Base-by-base conservation (phyloP, 192 early-diverging fungal species). In the Ramicandelaber brevisporus region DNA sequence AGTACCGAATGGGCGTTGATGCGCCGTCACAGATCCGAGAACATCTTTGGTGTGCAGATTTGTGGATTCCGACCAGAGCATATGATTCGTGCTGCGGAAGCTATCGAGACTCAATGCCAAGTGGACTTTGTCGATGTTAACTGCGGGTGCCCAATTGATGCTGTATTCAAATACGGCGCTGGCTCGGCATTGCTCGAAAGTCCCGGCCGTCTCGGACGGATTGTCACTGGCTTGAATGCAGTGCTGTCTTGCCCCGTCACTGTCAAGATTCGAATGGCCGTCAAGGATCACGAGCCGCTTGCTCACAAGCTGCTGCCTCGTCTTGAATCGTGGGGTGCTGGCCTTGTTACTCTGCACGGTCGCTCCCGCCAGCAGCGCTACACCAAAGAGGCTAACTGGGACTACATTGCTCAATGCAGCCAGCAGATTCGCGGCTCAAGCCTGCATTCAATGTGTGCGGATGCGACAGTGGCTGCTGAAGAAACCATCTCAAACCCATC, bases 111-210 rank as follows among this genome's bases (percentile, higher is more conserved):
- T 16, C 53, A 61, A 16, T 58, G 68, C 13, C 49, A 64, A 5
- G 67, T 90, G 9, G 88, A 97, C 44, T 97, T 97, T 50, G 62
- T 97, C 16, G 92, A 97, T 48, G 41, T 97, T 30, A 97, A 97
- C 51, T 55, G 84, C 65, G 92, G 92, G 0, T 97, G 92, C 48
- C 92, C 92, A 7, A 78, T 92, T 16, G 92, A 97, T 29, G 41
- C 73, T 11, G 66, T 92, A 16, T 79, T 53, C 34, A 70, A 70
- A 27, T 51, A 62, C 44, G 92, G 92, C 25, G 57, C 57, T 20
- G 92, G 92, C 21, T 73, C 68, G 27, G 79, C 81, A 19, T 55
- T 97, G 33, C 39, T 95, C 45, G 61, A 61, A 2, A 37, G 65
- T 1, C 47, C 54, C 7, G 59, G 49, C 29, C 71, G 70, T 17